These are phyloP conservation scores for Arthrocladium fulminans DNA, from an alignment of 2,329 filamentous ascomycete genomes.

Conservation along the genomic window DNA sequence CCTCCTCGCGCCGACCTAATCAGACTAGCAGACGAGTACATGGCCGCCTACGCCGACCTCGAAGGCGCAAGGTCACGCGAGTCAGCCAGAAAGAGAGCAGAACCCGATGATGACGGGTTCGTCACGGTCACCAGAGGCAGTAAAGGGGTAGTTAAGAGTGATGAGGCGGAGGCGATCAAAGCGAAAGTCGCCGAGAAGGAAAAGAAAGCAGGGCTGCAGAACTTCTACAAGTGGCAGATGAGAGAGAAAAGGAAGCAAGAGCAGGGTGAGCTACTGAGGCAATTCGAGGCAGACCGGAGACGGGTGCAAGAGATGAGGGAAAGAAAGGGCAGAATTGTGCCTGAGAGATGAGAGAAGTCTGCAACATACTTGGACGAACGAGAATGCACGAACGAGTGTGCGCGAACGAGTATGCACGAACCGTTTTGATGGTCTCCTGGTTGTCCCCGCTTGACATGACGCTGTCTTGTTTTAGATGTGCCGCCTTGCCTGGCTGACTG, in stretches of 20 bases:
- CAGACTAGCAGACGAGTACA: constrained; percentile 71
- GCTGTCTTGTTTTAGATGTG: too few species aligned
- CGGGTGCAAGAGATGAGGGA: constrained; percentile 63
- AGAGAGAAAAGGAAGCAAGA: constrained; percentile 69
- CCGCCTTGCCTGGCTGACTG: too few species aligned
- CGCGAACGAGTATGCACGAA: too few species aligned
- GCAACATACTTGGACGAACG: too few species aligned
- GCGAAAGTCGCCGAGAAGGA: constrained; percentile 54
- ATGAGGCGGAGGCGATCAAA: constrained; percentile 55
- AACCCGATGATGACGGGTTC: constrained; percentile 92
- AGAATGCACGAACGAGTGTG: too few species aligned
- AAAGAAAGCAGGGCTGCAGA: constrained; percentile 52
- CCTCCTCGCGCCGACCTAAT: constrained; percentile 61
- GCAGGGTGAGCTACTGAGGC: constrained; percentile 58
- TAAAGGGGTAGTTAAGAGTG: constrained; percentile 59
- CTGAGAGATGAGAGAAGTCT: constrained; percentile 5
- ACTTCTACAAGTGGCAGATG: constrained; percentile 79
- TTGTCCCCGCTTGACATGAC: too few species aligned
- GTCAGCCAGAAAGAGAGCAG: constrained; percentile 57
- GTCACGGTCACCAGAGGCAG: constrained; percentile 80
- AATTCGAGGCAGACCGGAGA: constrained; percentile 68
- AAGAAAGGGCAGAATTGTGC: constrained; percentile 53
- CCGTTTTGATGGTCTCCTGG: too few species aligned
- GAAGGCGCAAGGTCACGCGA: constrained; percentile 57
- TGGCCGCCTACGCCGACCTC: constrained; percentile 63